Conservation (phyloP, 306 rosid genomes). For the Prunus armeniaca region DNA sequence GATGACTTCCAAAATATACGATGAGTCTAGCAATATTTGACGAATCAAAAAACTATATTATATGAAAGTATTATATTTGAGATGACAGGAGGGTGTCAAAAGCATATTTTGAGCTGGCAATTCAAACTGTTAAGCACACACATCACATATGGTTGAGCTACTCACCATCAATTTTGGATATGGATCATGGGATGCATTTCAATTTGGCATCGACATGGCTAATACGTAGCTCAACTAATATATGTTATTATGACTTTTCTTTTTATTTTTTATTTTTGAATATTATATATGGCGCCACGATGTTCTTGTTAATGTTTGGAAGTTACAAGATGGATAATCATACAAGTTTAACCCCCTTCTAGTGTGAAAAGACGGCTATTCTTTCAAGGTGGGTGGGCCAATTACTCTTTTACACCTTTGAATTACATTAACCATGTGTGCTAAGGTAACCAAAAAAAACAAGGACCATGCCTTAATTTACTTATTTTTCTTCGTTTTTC, state of each 20-base stretch:
- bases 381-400: background rate
- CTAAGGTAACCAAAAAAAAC: too few relatives aligned
- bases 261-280: background rate
- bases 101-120: background rate
- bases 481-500: too few relatives aligned
- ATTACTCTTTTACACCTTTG: background rate
- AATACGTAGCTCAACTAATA: background rate
- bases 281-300: background rate
- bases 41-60: background rate
- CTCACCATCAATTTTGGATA: background rate
- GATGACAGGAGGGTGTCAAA: background rate
- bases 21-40: background rate
- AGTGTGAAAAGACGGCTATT: too few relatives aligned
- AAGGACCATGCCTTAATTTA: too few relatives aligned
- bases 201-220: background rate
- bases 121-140: background rate
- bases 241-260: background rate
- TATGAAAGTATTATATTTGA: background rate
- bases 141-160: constrained; percentile 14
- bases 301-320: constrained; percentile 1
- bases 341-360: background rate
- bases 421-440: background rate
- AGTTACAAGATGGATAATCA: background rate
- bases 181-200: background rate
- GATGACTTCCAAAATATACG: background rate